Base-by-base conservation (phyloP, 345 rosid species). In the Diplotaxis tenuifolia region DNA sequence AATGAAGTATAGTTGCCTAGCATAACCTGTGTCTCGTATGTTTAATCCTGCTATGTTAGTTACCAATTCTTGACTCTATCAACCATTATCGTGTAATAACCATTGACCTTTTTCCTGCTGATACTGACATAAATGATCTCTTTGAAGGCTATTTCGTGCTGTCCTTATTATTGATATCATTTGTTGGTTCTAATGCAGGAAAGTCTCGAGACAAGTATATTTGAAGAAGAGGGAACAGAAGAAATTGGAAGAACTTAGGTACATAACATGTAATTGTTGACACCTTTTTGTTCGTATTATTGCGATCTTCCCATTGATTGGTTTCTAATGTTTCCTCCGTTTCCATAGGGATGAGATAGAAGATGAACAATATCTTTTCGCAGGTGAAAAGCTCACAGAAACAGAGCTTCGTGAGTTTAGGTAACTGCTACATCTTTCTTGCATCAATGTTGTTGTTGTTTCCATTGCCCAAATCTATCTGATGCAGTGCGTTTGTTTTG, bases 161-260 rank as follows among this genome's bases (percentile, higher is more conserved):
- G 27, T 57, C 34, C 61, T 31, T 65, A 54, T 52, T 72, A 16
- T 66, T 53, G 21, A 66, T 47, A 53, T 75, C 58, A 68, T 81
- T 47, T 67, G 66, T 36, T 10, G 70, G 68, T 18, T 67, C 50
- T 72, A 23, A 59, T 78, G 50, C 87, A 93, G 98, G 74, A 88
- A 94, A 78, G 84, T 91, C 67, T 94, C 98, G 70, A 85, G 98
- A 76, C 95, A 73, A 79, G 97, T 89, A 70, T 94, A 94, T 82
- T 79, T 94, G 45, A 94, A 91, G 86, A 91, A 91, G 80, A 88
- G 98, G 78, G 98, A 94, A 82, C 95, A 91, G 76, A 94, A 94
- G 85, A 94, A 94, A 82, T 78, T 94, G 81, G 98, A 94, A 55
- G 98, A 94, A 83, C 83, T 94, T 65, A 86, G 88, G 97, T 93